Conservation (phyloP, 1,139 yeast genomes). For the Diutina ranongensis region DNA sequence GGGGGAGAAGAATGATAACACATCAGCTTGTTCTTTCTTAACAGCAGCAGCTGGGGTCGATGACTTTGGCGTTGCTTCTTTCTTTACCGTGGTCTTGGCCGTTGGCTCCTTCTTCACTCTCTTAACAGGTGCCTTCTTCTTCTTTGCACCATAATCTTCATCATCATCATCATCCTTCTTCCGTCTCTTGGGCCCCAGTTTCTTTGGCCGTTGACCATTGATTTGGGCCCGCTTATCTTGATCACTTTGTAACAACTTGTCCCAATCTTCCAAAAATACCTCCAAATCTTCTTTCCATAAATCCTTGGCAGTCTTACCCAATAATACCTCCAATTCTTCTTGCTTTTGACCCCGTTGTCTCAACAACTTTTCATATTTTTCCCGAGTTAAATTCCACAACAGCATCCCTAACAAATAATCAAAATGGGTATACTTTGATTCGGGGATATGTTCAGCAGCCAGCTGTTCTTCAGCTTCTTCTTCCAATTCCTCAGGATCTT, state of each 20-base stretch:
- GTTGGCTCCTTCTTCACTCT: slow-evolving; percentile 9
- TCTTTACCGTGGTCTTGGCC: not conserved
- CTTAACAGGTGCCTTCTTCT: slow-evolving; percentile 11
- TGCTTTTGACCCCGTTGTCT: slow-evolving; percentile 66
- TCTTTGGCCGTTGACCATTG: slow-evolving; percentile 19
- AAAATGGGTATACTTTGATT: slow-evolving; percentile 41
- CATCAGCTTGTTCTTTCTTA: slow-evolving; percentile 1
- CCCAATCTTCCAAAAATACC: slow-evolving; percentile 56
- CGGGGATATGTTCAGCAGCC: slow-evolving; percentile 19
- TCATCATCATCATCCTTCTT: slow-evolving; percentile 12
- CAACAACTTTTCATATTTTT: slow-evolving; percentile 71
- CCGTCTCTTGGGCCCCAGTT: slow-evolving; percentile 11
- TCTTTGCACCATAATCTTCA: slow-evolving; percentile 11
- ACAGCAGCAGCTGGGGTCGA: not conserved
- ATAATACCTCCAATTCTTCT: slow-evolving; percentile 52
- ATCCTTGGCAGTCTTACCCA: slow-evolving; percentile 71
- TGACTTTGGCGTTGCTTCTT: not conserved
- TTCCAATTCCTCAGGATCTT: slow-evolving; percentile 22
- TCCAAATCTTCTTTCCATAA: slow-evolving; percentile 82
- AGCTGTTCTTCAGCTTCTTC: slow-evolving; percentile 17
- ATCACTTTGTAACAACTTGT: slow-evolving; percentile 38
- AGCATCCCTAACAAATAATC: slow-evolving; percentile 82
- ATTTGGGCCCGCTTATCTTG: slow-evolving; percentile 20
- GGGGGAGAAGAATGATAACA: not conserved
- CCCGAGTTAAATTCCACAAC: slow-evolving; percentile 86